phyloP scores from a whole-genome alignment of 495 filamentous ascomycete genomes.

The Podospora pseudoanserina region DNA sequence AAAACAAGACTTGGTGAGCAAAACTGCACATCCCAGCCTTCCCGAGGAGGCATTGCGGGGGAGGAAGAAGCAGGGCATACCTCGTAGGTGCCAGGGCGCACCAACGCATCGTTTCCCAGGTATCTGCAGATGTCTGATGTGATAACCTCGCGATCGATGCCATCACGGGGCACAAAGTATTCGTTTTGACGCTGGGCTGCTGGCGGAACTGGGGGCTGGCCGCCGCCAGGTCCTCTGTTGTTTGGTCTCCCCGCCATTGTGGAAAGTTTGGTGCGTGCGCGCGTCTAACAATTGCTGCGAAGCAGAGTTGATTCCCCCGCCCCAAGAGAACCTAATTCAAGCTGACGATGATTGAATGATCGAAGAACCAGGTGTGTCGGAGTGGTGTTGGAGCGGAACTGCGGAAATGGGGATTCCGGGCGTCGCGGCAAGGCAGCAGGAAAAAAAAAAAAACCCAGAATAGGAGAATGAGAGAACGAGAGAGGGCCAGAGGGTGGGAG shows the following conservation, averaged over 20 bases:
- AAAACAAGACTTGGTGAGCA: constrained; percentile 17
- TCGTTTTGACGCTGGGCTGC: constrained; percentile 62
- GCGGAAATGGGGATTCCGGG: constrained; percentile 18
- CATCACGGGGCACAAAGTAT: constrained; percentile 84
- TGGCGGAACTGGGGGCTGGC: constrained; percentile 36
- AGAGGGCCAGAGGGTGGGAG: constrained; percentile 18
- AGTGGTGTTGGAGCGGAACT: constrained; percentile 23
- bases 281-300: background rate
- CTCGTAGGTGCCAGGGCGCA: constrained; percentile 78
- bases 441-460: constrained; percentile 7
- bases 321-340: constrained; percentile 2
- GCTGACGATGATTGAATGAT: background rate
- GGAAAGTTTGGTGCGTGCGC: constrained; percentile 11
- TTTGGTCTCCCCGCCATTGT: constrained; percentile 36
- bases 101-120: constrained; percentile 85
- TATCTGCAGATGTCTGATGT: constrained; percentile 93
- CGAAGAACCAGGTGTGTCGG: constrained; percentile 20
- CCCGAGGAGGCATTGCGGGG: constrained; percentile 8
- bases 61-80: constrained; percentile 42
- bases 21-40: background rate
- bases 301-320: background rate
- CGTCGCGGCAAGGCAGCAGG: constrained; percentile 18
- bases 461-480: constrained; percentile 18
- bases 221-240: constrained; percentile 28
- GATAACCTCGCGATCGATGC: constrained; percentile 91